A percentile compares a stretch with the other conserved stretches of the same genome.
These are phyloP conservation scores for Talaromyces rugulosus DNA, from an alignment of 2,329 filamentous ascomycete species.

Conservation along the genomic window DNA sequence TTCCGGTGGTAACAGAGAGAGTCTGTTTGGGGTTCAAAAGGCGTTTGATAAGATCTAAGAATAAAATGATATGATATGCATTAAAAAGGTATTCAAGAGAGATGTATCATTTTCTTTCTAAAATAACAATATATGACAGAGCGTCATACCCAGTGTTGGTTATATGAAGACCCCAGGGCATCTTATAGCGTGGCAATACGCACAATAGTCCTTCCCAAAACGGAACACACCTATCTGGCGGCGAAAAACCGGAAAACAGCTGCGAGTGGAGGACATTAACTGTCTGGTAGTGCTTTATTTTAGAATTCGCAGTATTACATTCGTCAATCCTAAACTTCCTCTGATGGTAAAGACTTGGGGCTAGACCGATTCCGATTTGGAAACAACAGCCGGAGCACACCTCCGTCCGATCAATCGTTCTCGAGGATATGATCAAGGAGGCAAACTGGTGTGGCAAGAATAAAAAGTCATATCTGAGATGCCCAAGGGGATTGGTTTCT, in stretches of 20 bases:
- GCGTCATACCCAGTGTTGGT: conserved; percentile 9
- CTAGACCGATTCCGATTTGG: conserved; percentile 7
- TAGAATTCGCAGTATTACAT: background rate
- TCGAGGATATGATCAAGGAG: background rate
- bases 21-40: background rate
- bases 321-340: conserved; percentile 4
- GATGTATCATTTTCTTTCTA: conserved; percentile 1
- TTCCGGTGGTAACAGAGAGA: background rate
- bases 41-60: background rate
- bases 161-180: background rate
- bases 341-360: conserved; percentile 10
- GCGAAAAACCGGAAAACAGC: conserved; percentile 13
- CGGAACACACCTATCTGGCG: background rate
- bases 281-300: background rate
- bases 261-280: conserved; percentile 12
- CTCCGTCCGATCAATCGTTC: background rate
- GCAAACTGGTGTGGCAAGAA: conserved; percentile 8
- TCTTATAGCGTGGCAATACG: conserved; percentile 5
- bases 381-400: conserved; percentile 7
- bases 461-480: background rate
- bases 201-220: background rate
- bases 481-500: background rate
- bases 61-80: background rate
- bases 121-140: background rate
- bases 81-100: background rate